Percentiles rank a stretch among this genome's conserved stretches.
phyloP scores from a whole-genome alignment of 2,329 filamentous ascomycete genomes.

The Neofusicoccum umdonicola region DNA sequence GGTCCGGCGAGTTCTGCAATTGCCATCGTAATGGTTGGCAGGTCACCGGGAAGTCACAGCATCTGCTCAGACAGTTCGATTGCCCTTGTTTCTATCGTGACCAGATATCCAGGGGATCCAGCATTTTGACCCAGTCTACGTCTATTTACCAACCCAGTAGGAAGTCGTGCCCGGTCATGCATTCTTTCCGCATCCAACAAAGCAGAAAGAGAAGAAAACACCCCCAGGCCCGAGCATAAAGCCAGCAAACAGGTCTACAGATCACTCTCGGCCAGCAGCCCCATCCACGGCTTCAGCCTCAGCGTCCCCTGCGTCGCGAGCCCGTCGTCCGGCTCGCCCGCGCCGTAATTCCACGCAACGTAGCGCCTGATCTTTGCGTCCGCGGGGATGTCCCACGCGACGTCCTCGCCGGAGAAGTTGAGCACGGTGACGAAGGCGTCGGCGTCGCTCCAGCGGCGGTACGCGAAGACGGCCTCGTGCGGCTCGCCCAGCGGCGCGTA shows the following conservation, averaged over 20 bases:
- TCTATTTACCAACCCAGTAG: too few species aligned
- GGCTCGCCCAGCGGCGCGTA: constrained; percentile 52
- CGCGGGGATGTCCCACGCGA: constrained; percentile 29
- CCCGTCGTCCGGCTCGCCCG: not conserved
- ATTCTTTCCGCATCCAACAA: too few species aligned
- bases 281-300: constrained; percentile 36
- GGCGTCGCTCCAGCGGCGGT: constrained; percentile 29
- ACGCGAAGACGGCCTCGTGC: constrained; percentile 32
- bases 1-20: too few species aligned
- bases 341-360: constrained; percentile 36
- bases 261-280: constrained; percentile 25
- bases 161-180: too few species aligned
- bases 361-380: constrained; percentile 31
- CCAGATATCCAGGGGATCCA: too few species aligned
- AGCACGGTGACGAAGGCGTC: constrained; percentile 31
- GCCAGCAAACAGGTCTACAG: not conserved
- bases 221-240: too few species aligned
- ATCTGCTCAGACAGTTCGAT: too few species aligned
- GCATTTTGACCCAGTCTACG: too few species aligned
- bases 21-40: too few species aligned
- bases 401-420: constrained; percentile 32
- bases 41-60: too few species aligned
- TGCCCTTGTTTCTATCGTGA: too few species aligned
- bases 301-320: constrained; percentile 25
- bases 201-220: too few species aligned